These are phyloP conservation scores for Eucommia ulmoides DNA, from an alignment of 257 asterid species.

Conservation along the genomic window DNA sequence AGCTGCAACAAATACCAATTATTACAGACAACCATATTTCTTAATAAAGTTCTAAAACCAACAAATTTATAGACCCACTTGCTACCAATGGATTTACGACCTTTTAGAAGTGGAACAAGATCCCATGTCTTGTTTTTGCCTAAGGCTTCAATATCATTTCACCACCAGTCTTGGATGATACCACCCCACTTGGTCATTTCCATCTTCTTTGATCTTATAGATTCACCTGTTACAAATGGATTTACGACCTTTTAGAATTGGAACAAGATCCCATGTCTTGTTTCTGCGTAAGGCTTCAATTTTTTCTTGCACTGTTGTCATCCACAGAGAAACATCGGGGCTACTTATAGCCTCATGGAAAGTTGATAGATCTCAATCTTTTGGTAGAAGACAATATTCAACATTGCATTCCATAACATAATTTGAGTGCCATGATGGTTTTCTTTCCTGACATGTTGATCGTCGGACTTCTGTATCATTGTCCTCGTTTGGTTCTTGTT, in stretches of 20 bases:
- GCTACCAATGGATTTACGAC: no score
- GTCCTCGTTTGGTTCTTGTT: not conserved
- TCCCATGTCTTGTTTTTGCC: not conserved
- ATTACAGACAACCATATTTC: no score
- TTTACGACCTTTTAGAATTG: slow-evolving; percentile 6
- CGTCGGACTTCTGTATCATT: not conserved
- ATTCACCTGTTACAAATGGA: not conserved
- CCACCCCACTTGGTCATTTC: slow-evolving; percentile 4
- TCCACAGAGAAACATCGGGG: slow-evolving; percentile 3
- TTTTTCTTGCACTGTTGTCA: slow-evolving; percentile 10
- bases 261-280: slow-evolving; percentile 10
- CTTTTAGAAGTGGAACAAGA: no score
- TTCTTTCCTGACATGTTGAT: not conserved
- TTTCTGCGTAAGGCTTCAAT: slow-evolving; percentile 6
- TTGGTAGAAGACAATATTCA: slow-evolving; percentile 9
- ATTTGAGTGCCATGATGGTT: slow-evolving; percentile 10
- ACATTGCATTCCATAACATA: slow-evolving; percentile 7
- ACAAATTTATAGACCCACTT: no score
- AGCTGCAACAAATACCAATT: no score
- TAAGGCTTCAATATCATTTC: not conserved
- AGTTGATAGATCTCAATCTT: slow-evolving; percentile 11
- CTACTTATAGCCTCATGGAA: slow-evolving; percentile 3
- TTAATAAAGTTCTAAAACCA: no score
- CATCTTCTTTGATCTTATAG: slow-evolving; percentile 1
- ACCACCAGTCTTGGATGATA: slow-evolving; percentile 1